Evolutionary conservation across 2,329 filamentous ascomycete species (phyloP), one percentile per base, ranked within the genome.

Genomic region (Cladosporium sphaerospermum): DNA sequence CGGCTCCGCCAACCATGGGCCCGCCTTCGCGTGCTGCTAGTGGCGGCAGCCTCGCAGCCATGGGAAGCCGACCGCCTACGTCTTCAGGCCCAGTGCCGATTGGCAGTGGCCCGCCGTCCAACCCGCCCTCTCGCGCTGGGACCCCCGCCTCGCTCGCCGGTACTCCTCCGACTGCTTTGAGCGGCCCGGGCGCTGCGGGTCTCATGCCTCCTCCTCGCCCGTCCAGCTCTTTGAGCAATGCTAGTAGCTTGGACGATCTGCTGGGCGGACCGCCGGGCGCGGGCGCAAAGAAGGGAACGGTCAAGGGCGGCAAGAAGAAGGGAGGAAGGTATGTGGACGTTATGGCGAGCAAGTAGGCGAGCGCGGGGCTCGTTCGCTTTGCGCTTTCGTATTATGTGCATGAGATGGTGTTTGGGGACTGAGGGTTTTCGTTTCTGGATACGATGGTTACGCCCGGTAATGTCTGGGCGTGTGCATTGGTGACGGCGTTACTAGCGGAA

Each of bases 271-370:
- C 86, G 3, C 55, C 62, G 8, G 58, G 57, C 8, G 57, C 56
- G 9, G 58, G 54, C 3, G 81, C 78, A 31, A 91, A 87, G 55
- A 79, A 78, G 65, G 65, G 69, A 10, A 69, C 69, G 33, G 68
- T 69, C 42, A 75, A 73, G 59, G 87, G 82, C 69, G 87, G 82
- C 69, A 89, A 86, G 63, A 89, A 89, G 75, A 96, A 90, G 77
- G 83, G 85, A 18, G 86, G 89, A 31, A 78, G 91, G 28, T 99
- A 99, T 75, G 85, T 99, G 31, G 93, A 99, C 78, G 89, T 99
- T 56, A 96, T 97, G 90, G 87, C 86, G 9, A 19, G 23, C 8
- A 53, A 53, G 37, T 53, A 53, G 43, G 18, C 14, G 6, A 19
- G 19, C 6, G 39, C 39, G 9, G 19, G n/a, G 14, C 23, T 28